A percentile compares a stretch with the other conserved stretches of the same genome.
These are phyloP conservation scores for Gossypium laxum DNA, from an alignment of 441 rosid genomes.

Conservation along the genomic window DNA sequence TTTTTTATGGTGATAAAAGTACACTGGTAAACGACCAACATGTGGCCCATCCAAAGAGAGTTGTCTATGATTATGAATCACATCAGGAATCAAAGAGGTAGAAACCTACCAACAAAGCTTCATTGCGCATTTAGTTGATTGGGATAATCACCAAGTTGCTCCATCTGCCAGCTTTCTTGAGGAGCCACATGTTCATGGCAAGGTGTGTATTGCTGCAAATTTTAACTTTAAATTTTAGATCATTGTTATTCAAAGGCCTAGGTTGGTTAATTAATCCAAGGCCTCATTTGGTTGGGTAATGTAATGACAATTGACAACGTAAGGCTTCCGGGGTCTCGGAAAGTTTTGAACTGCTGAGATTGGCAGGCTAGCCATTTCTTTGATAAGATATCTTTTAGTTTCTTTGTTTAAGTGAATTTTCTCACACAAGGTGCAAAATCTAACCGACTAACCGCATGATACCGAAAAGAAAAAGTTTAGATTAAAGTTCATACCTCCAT, in stretches of 20 bases:
- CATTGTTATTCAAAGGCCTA: not conserved
- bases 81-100: constrained; percentile 25
- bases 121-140: constrained; percentile 32
- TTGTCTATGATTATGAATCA: constrained; percentile 25
- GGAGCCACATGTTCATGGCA: constrained; percentile 63
- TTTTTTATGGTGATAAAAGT: constrained; percentile 18
- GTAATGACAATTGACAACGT: not conserved
- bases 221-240: not conserved
- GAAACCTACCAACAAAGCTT: constrained; percentile 28
- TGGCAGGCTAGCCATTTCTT: not conserved
- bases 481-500: constrained; percentile 59
- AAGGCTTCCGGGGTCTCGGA: no score
- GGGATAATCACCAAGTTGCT: constrained; percentile 51
- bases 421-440: not conserved
- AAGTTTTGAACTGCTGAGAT: no score
- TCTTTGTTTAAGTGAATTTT: not conserved
- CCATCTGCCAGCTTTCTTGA: constrained; percentile 80
- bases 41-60: constrained; percentile 21
- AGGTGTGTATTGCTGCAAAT: constrained; percentile 59
- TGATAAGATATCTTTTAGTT: not conserved
- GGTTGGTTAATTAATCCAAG: no score
- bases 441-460: not conserved
- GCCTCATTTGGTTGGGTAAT: no score
- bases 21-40: constrained; percentile 18
- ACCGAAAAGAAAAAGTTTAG: no score